Percentiles rank a stretch among this genome's conserved stretches.
These are phyloP conservation scores for Didymella pinodella DNA, from an alignment of 2,329 filamentous ascomycete genomes.

Conservation along the genomic window DNA sequence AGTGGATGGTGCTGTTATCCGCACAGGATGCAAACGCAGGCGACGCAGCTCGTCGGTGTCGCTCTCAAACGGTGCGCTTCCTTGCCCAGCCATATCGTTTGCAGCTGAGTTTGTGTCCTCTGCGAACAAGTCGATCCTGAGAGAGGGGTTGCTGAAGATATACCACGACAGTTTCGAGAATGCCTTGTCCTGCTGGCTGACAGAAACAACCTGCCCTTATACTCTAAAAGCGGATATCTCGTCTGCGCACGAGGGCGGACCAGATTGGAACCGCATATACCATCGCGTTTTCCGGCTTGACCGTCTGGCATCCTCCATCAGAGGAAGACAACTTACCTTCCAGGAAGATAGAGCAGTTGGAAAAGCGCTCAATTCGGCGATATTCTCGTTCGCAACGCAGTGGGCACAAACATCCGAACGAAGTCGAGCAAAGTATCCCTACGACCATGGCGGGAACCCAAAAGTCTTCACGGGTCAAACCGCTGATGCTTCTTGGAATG, in stretches of 20 bases:
- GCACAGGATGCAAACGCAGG: constrained; percentile 35
- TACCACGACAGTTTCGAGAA: constrained; percentile 65
- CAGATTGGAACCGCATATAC: constrained; percentile 61
- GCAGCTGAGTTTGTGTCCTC: constrained; percentile 44
- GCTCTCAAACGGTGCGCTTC: constrained; percentile 30
- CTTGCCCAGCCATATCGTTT: constrained; percentile 32
- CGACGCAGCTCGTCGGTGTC: constrained; percentile 34
- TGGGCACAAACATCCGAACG: constrained; percentile 51
- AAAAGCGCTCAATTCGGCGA: constrained; percentile 58
- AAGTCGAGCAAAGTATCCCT: constrained; percentile 43
- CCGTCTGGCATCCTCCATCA: constrained; percentile 52
- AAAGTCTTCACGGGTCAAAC: constrained; percentile 22
- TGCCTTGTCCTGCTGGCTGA: constrained; percentile 63
- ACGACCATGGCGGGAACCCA: constrained; percentile 25
- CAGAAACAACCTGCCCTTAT: constrained; percentile 63
- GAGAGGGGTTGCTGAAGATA: constrained; percentile 57
- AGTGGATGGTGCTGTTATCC: constrained; percentile 19
- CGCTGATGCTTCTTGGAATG: constrained; percentile 4
- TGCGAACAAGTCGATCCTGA: constrained; percentile 53
- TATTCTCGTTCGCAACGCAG: constrained; percentile 63
- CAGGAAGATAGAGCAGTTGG: constrained; percentile 56
- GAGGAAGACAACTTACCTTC: constrained; percentile 53
- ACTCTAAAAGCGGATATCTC: constrained; percentile 41
- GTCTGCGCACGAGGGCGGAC: constrained; percentile 48
- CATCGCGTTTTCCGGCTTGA: constrained; percentile 60